Evolutionary conservation across 116 monocot genomes (phyloP).

Genomic region (Phalaenopsis hybrid): DNA sequence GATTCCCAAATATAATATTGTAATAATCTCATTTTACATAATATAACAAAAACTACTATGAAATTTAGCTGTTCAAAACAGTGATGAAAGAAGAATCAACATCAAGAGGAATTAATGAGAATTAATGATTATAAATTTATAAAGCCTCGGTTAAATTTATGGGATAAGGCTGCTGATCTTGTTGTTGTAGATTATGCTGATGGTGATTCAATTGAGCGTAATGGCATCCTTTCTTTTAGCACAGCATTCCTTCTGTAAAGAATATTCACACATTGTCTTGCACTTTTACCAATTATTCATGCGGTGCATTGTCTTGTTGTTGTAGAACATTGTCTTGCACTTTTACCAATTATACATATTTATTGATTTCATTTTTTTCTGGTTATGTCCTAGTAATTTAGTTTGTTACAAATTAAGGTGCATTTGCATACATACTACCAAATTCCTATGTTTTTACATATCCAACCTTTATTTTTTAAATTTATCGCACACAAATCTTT

Average conservation of each 20-base stretch:
- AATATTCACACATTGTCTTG: background rate
- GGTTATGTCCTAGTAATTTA: background rate
- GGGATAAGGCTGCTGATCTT: background rate
- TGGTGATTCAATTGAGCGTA: background rate
- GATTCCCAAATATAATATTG: background rate
- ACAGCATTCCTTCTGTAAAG: background rate
- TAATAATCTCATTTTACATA: background rate
- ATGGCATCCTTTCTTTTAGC: background rate
- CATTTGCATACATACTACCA: too few species aligned
- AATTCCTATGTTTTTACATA: too few species aligned
- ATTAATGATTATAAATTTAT: background rate
- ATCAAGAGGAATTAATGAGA: background rate
- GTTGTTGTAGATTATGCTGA: background rate
- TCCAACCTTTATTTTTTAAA: too few species aligned
- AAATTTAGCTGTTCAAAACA: background rate
- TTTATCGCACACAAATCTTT: too few species aligned
- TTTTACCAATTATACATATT: background rate
- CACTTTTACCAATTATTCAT: background rate
- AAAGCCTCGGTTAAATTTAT: background rate
- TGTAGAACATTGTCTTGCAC: background rate
- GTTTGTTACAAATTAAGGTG: background rate
- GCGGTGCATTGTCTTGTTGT: too few species aligned
- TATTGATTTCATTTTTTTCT: background rate
- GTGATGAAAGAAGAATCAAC: background rate
- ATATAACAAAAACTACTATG: background rate